Evolutionary conservation across 148 eudicot genomes (phyloP).

Genomic region (Pharnaceum exiguum): DNA sequence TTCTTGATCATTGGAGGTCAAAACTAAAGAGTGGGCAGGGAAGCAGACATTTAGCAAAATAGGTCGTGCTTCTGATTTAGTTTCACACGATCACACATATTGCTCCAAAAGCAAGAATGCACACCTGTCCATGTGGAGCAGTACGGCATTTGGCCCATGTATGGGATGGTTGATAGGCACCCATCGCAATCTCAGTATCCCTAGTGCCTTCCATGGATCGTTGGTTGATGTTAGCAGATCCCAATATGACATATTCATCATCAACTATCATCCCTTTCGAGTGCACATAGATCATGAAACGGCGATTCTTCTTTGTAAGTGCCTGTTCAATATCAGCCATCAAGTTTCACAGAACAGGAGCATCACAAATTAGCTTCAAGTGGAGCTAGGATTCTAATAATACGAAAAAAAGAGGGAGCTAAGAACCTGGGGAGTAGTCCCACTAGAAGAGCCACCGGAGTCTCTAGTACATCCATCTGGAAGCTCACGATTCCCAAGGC

Average conservation of each 20-base stretch:
- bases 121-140: slow-evolving; percentile 75
- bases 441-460: slow-evolving; percentile 18
- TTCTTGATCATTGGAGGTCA: too few relatives aligned
- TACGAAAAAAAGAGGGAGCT: neutral
- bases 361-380: neutral
- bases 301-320: slow-evolving; percentile 40
- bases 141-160: slow-evolving; percentile 49
- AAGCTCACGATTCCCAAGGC: slow-evolving; percentile 79
- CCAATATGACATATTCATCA: slow-evolving; percentile 77
- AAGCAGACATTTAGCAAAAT: too few relatives aligned
- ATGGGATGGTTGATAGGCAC: slow-evolving; percentile 81
- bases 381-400: too few relatives aligned
- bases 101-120: neutral
- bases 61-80: too few relatives aligned
- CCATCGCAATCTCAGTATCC: slow-evolving; percentile 93
- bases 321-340: slow-evolving; percentile 31
- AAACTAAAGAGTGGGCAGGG: too few relatives aligned
- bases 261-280: slow-evolving; percentile 96
- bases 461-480: slow-evolving; percentile 9
- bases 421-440: slow-evolving; percentile 58
- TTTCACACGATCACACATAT: neutral
- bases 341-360: neutral
- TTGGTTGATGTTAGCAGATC: slow-evolving; percentile 93
- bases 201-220: slow-evolving; percentile 85
- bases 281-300: slow-evolving; percentile 92